Conservation (phyloP, 2,329 filamentous ascomycete species). For the Pseudonectria buxi region DNA sequence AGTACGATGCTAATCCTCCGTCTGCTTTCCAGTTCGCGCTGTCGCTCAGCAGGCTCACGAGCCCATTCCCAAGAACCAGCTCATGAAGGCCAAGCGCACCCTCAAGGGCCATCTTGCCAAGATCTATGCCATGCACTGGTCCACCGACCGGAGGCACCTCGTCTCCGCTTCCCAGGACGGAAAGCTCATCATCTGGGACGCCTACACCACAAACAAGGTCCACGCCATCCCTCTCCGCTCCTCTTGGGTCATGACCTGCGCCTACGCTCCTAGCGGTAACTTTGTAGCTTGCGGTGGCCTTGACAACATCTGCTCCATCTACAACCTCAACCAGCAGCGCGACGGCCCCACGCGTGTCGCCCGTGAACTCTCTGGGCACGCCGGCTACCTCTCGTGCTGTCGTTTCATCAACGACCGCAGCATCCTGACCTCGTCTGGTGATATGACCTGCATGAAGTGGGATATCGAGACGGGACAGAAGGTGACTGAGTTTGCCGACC, state of each 20-base stretch:
- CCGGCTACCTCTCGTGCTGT: conserved; percentile 95
- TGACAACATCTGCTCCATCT: conserved; percentile 99
- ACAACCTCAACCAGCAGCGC: conserved; percentile 89
- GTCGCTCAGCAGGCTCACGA: conserved; percentile 91
- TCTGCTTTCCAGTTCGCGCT: conserved; percentile 63
- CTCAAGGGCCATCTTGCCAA: conserved; percentile 97
- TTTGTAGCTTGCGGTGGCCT: conserved; percentile 97
- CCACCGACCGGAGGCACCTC: conserved; percentile 91
- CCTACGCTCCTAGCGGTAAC: conserved; percentile 96
- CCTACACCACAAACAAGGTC: conserved; percentile 99
- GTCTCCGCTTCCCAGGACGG: conserved; percentile 98
- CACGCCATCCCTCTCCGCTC: conserved; percentile 96
- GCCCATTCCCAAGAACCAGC: conserved; percentile 76
- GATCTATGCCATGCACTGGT: conserved; percentile 99
- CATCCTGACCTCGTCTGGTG: conserved; percentile 94
- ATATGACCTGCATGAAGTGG: conserved; percentile 99
- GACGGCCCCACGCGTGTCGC: conserved; percentile 97
- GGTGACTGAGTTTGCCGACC: conserved; percentile 96
- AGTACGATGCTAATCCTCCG: conserved; percentile 19
- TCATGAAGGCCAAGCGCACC: conserved; percentile 96
- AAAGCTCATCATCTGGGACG: conserved; percentile 99
- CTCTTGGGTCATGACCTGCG: conserved; percentile 99
- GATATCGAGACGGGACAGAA: conserved; percentile 97
- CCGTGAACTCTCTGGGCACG: conserved; percentile 91
- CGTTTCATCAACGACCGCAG: conserved; percentile 98